A percentile compares a stretch with the other conserved stretches of the same genome.
These are phyloP conservation scores for Juglanconis juglandina DNA, from an alignment of 2,329 filamentous ascomycete genomes.

Conservation along the genomic window DNA sequence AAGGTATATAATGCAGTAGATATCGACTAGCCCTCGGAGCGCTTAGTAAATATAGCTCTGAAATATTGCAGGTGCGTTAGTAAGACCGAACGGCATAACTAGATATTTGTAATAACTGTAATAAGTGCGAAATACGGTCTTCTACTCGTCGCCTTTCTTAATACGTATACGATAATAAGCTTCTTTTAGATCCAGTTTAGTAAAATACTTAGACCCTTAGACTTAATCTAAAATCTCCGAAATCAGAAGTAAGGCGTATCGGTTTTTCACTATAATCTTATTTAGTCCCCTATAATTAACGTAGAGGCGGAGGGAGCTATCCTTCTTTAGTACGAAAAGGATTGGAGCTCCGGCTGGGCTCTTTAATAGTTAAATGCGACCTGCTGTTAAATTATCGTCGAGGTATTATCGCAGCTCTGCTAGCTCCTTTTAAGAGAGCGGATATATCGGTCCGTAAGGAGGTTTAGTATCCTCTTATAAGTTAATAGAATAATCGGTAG, in stretches of 20 bases:
- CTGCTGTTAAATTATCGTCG: not conserved
- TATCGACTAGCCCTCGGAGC: not conserved
- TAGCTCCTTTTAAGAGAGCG: not conserved
- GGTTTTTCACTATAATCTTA: conserved; percentile 23
- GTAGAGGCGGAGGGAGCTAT: conserved; percentile 20
- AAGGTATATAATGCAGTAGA: conserved; percentile 14
- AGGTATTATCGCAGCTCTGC: conserved; percentile 4
- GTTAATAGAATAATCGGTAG: conserved; percentile 4
- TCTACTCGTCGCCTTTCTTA: conserved; percentile 27
- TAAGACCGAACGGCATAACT: conserved; percentile 29
- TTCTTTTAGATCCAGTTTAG: conserved; percentile 14
- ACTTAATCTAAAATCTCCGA: conserved; percentile 20
- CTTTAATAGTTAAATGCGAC: conserved; percentile 1
- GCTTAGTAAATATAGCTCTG: conserved; percentile 12
- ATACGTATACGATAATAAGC: conserved; percentile 22
- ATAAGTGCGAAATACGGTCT: conserved; percentile 26
- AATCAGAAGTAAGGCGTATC: conserved; percentile 24
- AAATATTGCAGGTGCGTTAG: conserved; percentile 15
- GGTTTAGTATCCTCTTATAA: not conserved
- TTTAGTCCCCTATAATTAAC: conserved; percentile 26
- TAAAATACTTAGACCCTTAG: conserved; percentile 14
- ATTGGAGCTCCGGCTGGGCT: conserved; percentile 1
- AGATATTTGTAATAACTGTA: conserved; percentile 28
- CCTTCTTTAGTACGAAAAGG: conserved; percentile 21
- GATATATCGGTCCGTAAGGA: not conserved